Evolutionary conservation across 306 rosid species (phyloP), one percentile per base, ranked within the genome.

Genomic region (Quercus berberidifolia): DNA sequence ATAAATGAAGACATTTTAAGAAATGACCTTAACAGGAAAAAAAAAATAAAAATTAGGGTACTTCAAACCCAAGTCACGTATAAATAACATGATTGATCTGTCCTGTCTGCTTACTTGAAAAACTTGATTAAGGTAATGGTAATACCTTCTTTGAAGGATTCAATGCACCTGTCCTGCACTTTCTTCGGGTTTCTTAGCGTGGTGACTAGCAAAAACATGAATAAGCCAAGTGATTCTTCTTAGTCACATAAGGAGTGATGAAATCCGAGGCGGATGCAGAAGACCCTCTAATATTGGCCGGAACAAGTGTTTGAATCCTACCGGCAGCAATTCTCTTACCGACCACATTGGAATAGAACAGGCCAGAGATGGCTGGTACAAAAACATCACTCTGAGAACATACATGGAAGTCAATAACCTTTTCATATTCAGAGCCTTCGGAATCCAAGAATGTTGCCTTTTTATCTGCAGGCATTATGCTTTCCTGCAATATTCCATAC

Each of bases 141-240:
- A 73, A 65, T 84, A 72, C 83, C 82, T 76, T 73, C 74, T 80
- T 80, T n/a, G 78, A 84, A 76, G 78, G 87, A 82, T 83, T 78
- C 80, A 43, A 54, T 69, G 76, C 85, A 59, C 63, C 64, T 54
- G 75, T 59, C 86, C 74, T 21, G 12, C 56, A 65, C 52, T 76
- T 69, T 75, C 78, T 70, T 71, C 21, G 13, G 79, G 62, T 80
- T 81, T 77, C 80, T 80, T 76, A 75, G 19, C 28, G 19, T 19
- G 54, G 31, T 68, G 58, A 85, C 86, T 87, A 91, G 84, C 99
- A 96, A 77, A 81, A 91, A 85, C 99, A 96, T 21, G 97, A 89
- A 85, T 96, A 93, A 2, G 98, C 98, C 90, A 96, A 87, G 84
- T 96, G 99, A 74, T 96, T 93, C 91, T 96, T 96, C 90, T 88